phyloP scores from a whole-genome alignment of 805 yeast species.

The Cyberlindnera samutprakarnensis region DNA sequence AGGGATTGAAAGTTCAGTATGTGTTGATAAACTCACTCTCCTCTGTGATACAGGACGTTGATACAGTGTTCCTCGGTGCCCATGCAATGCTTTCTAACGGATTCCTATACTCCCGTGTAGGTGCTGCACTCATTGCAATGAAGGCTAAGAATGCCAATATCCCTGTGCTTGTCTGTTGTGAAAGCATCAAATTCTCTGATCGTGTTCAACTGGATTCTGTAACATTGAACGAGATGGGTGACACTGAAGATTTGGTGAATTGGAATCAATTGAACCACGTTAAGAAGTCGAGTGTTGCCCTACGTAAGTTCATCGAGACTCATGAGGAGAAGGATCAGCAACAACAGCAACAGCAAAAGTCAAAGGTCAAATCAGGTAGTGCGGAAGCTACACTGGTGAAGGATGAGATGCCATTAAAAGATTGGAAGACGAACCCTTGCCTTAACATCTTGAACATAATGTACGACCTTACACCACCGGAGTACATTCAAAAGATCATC shows the following conservation, averaged over 20 bases:
- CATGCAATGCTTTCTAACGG: slow-evolving; percentile 97
- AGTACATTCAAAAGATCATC: slow-evolving; percentile 85
- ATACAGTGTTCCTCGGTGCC: slow-evolving; percentile 89
- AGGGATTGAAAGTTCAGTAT: slow-evolving; percentile 66
- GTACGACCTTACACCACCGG: slow-evolving; percentile 93
- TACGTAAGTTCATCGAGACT: slow-evolving; percentile 52
- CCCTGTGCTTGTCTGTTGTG: slow-evolving; percentile 94
- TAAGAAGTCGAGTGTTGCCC: slow-evolving; percentile 41
- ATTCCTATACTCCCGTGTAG: slow-evolving; percentile 85
- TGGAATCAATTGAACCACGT: slow-evolving; percentile 35
- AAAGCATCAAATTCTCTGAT: slow-evolving; percentile 88
- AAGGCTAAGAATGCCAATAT: slow-evolving; percentile 80
- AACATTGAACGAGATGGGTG: slow-evolving; percentile 85
- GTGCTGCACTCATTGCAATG: slow-evolving; percentile 91
- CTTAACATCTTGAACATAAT: slow-evolving; percentile 75
- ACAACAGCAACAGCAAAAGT: slow-evolving; percentile 20
- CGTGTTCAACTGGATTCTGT: slow-evolving; percentile 96
- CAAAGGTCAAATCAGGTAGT: slow-evolving; percentile 12
- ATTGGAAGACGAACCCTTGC: slow-evolving; percentile 57
- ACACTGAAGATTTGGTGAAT: slow-evolving; percentile 60
- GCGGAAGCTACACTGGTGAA: slow-evolving; percentile 19
- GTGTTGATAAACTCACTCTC: slow-evolving; percentile 73
- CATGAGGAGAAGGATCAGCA: slow-evolving; percentile 19
- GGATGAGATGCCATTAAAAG: slow-evolving; percentile 38
- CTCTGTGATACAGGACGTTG: slow-evolving; percentile 77